phyloP scores from a whole-genome alignment of 257 asterid species.

The Solanum corneliomulleri region DNA sequence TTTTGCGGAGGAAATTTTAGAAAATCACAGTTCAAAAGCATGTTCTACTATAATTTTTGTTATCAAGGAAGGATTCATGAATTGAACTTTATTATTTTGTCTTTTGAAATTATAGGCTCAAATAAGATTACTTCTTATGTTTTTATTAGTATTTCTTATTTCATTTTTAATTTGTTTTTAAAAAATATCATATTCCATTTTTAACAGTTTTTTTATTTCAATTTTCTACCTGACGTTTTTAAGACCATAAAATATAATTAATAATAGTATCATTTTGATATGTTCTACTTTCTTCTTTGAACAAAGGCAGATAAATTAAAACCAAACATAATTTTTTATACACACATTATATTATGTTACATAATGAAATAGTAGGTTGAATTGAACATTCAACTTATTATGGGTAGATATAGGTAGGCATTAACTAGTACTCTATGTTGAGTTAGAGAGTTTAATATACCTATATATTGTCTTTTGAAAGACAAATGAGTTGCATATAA shows the following conservation, averaged over 20 bases:
- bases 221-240: background rate
- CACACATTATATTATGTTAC: background rate
- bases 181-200: background rate
- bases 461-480: background rate
- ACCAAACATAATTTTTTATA: background rate
- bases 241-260: too few species aligned
- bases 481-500: background rate
- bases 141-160: background rate
- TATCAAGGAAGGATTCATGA: accelerated
- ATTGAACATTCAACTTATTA: background rate
- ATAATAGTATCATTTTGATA: too few species aligned
- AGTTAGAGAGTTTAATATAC: background rate
- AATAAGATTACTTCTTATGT: background rate
- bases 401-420: background rate
- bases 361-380: background rate
- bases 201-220: background rate
- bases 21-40: background rate
- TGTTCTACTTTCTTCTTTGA: too few species aligned
- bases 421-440: background rate
- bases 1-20: too few species aligned
- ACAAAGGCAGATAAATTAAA: too few species aligned
- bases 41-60: background rate
- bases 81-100: background rate
- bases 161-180: background rate
- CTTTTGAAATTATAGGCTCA: background rate